Conservation (phyloP, 331 rosid genomes). For the Rhamnella rubrinervis region DNA sequence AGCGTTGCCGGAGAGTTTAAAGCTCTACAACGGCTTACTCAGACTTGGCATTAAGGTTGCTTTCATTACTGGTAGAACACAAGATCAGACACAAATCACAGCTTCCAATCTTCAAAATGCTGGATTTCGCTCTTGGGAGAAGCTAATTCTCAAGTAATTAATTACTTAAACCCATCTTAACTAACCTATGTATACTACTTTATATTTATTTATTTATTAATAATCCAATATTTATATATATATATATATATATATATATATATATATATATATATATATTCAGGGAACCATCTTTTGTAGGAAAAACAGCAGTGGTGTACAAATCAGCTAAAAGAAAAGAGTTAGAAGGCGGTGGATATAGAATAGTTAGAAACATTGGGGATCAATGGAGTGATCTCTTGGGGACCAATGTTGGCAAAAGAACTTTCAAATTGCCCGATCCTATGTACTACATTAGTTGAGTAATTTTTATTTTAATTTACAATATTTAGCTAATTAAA, state of each 20-base stretch:
- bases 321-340: constrained; percentile 49
- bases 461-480: background rate
- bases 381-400: constrained; percentile 76
- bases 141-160: constrained; percentile 43
- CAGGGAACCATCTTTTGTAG: constrained; percentile 29
- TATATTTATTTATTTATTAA: background rate
- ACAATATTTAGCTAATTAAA: too few relatives aligned
- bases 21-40: constrained; percentile 38
- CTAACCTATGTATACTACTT: background rate
- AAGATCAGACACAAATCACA: constrained; percentile 12
- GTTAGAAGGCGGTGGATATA: constrained; percentile 42
- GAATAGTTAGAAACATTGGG: constrained; percentile 54
- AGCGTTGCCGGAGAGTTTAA: constrained; percentile 47
- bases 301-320: constrained; percentile 40
- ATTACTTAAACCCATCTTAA: background rate
- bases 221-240: background rate
- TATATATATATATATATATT: background rate
- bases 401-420: constrained; percentile 36
- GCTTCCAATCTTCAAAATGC: constrained; percentile 32
- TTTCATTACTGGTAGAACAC: constrained; percentile 52
- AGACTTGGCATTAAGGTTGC: constrained; percentile 41
- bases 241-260: background rate
- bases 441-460: constrained; percentile 50
- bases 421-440: constrained; percentile 71
- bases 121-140: constrained; percentile 47